Evolutionary conservation across 2,329 filamentous ascomycete species (phyloP).

Genomic region (Xylaria polymorpha): DNA sequence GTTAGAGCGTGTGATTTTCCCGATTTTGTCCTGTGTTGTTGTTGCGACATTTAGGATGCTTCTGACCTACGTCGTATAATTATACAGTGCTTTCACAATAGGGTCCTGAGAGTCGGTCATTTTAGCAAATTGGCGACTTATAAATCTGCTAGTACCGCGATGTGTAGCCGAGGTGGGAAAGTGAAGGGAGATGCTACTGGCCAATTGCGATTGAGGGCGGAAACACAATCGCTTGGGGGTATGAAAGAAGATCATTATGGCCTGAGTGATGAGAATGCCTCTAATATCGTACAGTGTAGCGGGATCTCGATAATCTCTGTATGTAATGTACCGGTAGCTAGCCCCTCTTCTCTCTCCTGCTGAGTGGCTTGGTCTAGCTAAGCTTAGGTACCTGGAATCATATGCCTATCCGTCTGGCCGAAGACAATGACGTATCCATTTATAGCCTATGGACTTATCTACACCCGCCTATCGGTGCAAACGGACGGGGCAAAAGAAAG

Average conservation of each 20-base stretch:
- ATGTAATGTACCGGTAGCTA: neutral
- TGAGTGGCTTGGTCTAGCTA: neutral
- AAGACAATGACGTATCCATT: constrained; percentile 30
- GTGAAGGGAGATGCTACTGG: neutral
- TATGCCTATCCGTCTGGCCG: constrained; percentile 20
- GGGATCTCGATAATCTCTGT: constrained; percentile 4
- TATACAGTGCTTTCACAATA: constrained; percentile 49
- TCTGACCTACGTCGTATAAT: constrained; percentile 51
- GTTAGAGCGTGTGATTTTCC: constrained; percentile 11
- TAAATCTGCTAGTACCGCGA: neutral
- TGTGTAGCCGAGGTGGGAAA: neutral
- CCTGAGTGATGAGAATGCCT: neutral
- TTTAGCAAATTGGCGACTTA: constrained; percentile 27
- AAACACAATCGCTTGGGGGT: neutral
- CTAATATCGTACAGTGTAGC: neutral
- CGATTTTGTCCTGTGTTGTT: neutral
- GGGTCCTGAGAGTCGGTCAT: constrained; percentile 45
- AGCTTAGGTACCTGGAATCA: neutral
- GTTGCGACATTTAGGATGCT: neutral
- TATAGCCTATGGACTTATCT: neutral
- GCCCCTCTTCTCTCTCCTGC: too few species aligned
- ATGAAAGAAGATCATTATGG: constrained; percentile 16
- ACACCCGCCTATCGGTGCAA: neutral
- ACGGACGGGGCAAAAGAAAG: neutral
- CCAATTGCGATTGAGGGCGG: neutral